A percentile compares a stretch with the other conserved stretches of the same genome.
Evolutionary conservation across 2,329 filamentous ascomycete genomes (phyloP).

Genomic region (Aureobasidium sp.): DNA sequence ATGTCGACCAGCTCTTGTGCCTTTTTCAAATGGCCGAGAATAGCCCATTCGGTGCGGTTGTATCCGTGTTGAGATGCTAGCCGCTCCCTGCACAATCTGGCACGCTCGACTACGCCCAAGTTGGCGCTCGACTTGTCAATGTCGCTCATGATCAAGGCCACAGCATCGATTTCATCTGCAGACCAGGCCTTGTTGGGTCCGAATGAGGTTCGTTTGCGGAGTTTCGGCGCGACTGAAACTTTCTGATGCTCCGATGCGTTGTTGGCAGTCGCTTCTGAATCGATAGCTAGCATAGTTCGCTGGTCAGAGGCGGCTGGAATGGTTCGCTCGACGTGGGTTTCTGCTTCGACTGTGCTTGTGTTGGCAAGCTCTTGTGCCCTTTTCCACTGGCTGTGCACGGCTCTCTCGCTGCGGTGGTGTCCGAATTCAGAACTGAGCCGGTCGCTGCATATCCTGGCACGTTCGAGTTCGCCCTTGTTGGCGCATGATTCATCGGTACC

Average conservation of each 20-base stretch:
- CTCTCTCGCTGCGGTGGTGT: no score
- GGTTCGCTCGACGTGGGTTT: no score
- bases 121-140: not conserved
- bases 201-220: not conserved
- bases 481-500: no score
- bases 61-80: not conserved
- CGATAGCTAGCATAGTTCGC: no score
- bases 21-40: not conserved
- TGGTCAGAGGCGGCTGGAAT: no score
- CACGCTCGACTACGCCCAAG: not conserved
- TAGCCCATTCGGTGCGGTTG: not conserved
- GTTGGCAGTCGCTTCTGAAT: not conserved
- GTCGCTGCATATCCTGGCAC: no score
- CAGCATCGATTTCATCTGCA: not conserved
- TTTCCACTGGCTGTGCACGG: no score
- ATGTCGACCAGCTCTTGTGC: not conserved
- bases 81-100: not conserved
- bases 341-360: no score
- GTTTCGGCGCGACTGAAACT: not conserved
- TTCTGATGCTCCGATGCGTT: not conserved
- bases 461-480: no score
- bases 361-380: no score
- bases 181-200: not conserved
- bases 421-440: no score
- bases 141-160: not conserved